Base-by-base conservation (phyloP, 345 rosid species). In the Turnera subulata region DNA sequence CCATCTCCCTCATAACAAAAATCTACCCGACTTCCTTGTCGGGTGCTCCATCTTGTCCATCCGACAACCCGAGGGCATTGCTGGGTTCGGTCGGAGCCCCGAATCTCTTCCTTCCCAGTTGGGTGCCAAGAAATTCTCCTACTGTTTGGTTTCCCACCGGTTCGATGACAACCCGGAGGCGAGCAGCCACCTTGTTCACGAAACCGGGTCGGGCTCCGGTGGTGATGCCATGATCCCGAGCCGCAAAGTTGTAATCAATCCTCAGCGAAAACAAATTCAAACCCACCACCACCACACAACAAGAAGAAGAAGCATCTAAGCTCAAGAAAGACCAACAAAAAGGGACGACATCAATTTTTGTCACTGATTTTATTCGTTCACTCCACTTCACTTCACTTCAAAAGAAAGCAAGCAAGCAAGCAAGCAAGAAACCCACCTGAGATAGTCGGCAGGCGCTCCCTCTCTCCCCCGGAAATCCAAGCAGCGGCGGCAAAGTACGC, bases 41-140 rank as follows among this genome's bases (percentile, higher is more conserved):
- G 97, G 97, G 10, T 91, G 98, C 71, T 88, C 96, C 19, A 50
- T 84, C 46, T 1, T 81, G 47, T 88, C 96, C 4, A 61, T 15
- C 70, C 79, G 85, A 21, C 89, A 80, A 70, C 96, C 98, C 9
- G 89, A 85, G 25, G 98, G 98, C 29, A 84, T 91, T 5, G 91
- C 82, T 38, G 98, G 94, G 64, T 91, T 91, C 53, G 98, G 98
- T 16, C 82, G 94, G 18, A 72, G 79, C 56, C 20, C 24, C 24
- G 82, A 75, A 47, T 91, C 98, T 21, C 68, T 91, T 12, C 98
- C 98, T 5, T 37, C 64, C 0, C 98, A 91, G 59, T 64, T 88
- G 73, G 81, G 82, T 0, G 67, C 80, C 15, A 75, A 66, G 69
- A 88, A 75, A 56, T 91, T 88, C 69, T 79, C 94, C 42, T 85